Percentiles rank a stretch among this genome's conserved stretches.
Conservation (phyloP, 306 rosid species). For the Sicyos baderoa region DNA sequence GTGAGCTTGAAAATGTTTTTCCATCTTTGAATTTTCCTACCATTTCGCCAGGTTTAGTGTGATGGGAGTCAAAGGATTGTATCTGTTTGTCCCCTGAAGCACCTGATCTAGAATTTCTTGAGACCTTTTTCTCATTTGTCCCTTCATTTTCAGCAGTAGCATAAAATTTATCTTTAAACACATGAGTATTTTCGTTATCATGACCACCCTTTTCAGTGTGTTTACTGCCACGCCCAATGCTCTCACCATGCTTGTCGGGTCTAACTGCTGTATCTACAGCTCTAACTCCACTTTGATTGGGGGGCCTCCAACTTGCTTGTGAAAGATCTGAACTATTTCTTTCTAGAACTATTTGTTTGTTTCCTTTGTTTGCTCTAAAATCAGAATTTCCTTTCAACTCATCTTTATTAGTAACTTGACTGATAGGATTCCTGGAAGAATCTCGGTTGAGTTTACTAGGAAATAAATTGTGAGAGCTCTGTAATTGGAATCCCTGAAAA, state of each 20-base stretch:
- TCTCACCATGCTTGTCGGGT: slow-evolving; percentile 44
- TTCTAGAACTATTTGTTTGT: slow-evolving; percentile 39
- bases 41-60: slow-evolving; percentile 50
- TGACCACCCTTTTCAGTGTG: slow-evolving; percentile 47
- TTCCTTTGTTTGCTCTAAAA: slow-evolving; percentile 47
- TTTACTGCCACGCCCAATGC: slow-evolving; percentile 42
- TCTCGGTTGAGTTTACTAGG: slow-evolving; percentile 49
- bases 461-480: slow-evolving; percentile 41
- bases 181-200: slow-evolving; percentile 33
- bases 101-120: slow-evolving; percentile 54
- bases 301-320: slow-evolving; percentile 47
- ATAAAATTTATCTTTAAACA: slow-evolving; percentile 41
- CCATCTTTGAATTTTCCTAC: slow-evolving; percentile 52
- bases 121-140: slow-evolving; percentile 40
- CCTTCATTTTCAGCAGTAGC: slow-evolving; percentile 46
- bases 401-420: slow-evolving; percentile 35
- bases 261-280: slow-evolving; percentile 43
- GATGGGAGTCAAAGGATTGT: slow-evolving; percentile 38
- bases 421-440: slow-evolving; percentile 35
- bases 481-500: slow-evolving; percentile 37
- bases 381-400: slow-evolving; percentile 51
- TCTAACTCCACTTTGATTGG: slow-evolving; percentile 45
- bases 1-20: slow-evolving; percentile 33
- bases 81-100: slow-evolving; percentile 45
- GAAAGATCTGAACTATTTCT: slow-evolving; percentile 51